These are phyloP conservation scores for Leishmania amazonensis DNA, from an alignment of 208 protist genomes.

Conservation along the genomic window DNA sequence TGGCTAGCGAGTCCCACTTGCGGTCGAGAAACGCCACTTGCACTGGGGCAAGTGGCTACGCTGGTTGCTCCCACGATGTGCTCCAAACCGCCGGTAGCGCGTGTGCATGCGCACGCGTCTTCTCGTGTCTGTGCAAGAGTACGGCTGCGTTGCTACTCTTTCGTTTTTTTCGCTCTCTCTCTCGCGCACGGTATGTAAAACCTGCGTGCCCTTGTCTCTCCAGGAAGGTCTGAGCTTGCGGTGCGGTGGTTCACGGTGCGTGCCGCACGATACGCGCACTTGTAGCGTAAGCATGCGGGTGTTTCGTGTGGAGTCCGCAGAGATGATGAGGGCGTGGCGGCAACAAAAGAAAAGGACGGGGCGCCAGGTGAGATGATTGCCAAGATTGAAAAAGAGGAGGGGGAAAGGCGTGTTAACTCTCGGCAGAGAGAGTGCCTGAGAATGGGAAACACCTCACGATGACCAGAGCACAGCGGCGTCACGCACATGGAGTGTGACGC, in stretches of 20 bases:
- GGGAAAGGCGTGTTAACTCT: not conserved
- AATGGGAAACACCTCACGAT: not conserved
- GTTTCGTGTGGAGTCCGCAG: not conserved
- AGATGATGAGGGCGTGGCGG: not conserved
- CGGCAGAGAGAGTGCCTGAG: not conserved
- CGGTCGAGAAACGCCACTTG: not conserved
- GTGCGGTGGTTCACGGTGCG: not conserved
- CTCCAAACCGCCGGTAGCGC: not conserved
- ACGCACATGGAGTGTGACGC: not conserved
- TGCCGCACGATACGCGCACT: not conserved
- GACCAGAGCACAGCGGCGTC: not conserved
- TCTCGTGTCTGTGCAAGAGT: not conserved
- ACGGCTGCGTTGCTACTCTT: not conserved
- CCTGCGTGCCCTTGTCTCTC: not conserved
- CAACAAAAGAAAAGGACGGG: not conserved
- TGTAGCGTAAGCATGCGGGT: not conserved
- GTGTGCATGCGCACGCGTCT: not conserved
- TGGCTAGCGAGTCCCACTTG: not conserved
- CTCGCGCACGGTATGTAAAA: not conserved
- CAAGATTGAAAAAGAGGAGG: too few species aligned
- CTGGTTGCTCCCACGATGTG: not conserved
- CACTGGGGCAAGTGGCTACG: too few species aligned
- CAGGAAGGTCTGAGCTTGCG: not conserved
- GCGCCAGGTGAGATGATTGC: not conserved
- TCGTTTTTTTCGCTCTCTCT: not conserved